Base-by-base conservation (phyloP, 352 stramenopile genomes). In the Thalassiosira sp. region DNA sequence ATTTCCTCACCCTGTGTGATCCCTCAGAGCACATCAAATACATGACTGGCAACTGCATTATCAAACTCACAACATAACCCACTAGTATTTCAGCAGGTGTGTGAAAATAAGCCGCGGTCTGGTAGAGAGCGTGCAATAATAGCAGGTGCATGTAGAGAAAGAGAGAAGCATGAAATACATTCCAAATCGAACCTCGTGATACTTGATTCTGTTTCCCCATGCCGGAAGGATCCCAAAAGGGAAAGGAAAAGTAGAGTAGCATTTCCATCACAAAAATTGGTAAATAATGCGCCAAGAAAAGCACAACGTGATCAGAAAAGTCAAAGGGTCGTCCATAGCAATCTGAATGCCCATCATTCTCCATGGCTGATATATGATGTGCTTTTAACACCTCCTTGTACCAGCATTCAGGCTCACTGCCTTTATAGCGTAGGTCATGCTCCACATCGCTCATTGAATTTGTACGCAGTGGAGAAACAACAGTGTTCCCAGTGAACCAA, bases 261-360 rank as follows among this genome's bases (percentile, higher is more conserved):
- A 83, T 64, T 76, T 92, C 86, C 31, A 80, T 68, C 37, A 90
- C 52, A 18, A 85, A 71, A 63, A 90, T 77, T 10, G 79, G 71
- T 16, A 92, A 62, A 33, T 90, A 85, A 72, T 92, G 84, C 6
- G 77, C 84, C 75, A 89, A 87, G 48, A 88, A 90, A 18, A 92
- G 49, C 0, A 92, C 86, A 6, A 89, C 68, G 54, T 92, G 86
- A 90, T 92, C 86, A 8, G 86, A 92, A 70, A 89, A 92, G 67
- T 92, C 86, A 57, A 84, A 87, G 45, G 42, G 43, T 54, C 72
- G 72, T 28, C 86, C 84, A 42, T 82, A 81, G 60, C 86, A 90
- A 20, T 53, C 20, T 33, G 49, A 62, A 45, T 75, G 54, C 24
- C 35, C 16, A 42, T 68, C 48, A 59, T 24, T 63, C 18, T 75